Evolutionary conservation across 1,284 basidiomycete species (phyloP), one percentile per base, ranked within the genome.

Genomic region (Sporisorium exsertum): DNA sequence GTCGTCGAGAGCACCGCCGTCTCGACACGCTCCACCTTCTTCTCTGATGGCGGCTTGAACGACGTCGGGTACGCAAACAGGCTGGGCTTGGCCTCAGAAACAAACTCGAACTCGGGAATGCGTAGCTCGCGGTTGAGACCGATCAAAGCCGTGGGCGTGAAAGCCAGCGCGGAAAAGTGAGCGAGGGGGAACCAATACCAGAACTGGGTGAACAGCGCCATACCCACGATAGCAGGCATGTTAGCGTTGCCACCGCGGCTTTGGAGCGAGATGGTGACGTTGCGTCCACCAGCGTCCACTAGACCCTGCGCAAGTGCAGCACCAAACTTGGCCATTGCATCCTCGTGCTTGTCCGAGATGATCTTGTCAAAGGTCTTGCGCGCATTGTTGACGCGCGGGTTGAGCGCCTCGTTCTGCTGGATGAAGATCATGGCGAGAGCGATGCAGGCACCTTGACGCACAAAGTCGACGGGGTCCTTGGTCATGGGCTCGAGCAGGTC

Each of bases 131-230:
- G 67, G 49, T 83, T 78, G 12, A 85, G 56, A 9, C 83, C 84
- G 60, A 85, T 83, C 49, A 85, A 52, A 32, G 84, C 80, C 16
- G 84, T 85, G 9, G 84, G 84, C 26, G 83, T 83, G 40, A 85
- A 84, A 5, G 84, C 83, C 10, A 85, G 70, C 37, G 79, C 77
- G 24, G 82, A 81, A 53, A 85, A 85, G 66, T 84, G 82, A 8
- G 83, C 84, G 43, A 85, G 74, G 24, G 84, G 84, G 83, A 85
- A 85, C 84, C 84, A 85, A 79, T 85, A 85, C 84, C 84, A 85
- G 79, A 84, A 84, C 64, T 85, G 84, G 32, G 81, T 82, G 57
- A 85, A 85, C 45, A 85, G 66, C 29, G 83, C 82, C 84, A 85
- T 84, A 37, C 83, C 83, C n/a, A 85, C 84, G 22, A 85, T 83